Evolutionary conservation across 179 eudicot species (phyloP).

Genomic region (Camellia oleifera): DNA sequence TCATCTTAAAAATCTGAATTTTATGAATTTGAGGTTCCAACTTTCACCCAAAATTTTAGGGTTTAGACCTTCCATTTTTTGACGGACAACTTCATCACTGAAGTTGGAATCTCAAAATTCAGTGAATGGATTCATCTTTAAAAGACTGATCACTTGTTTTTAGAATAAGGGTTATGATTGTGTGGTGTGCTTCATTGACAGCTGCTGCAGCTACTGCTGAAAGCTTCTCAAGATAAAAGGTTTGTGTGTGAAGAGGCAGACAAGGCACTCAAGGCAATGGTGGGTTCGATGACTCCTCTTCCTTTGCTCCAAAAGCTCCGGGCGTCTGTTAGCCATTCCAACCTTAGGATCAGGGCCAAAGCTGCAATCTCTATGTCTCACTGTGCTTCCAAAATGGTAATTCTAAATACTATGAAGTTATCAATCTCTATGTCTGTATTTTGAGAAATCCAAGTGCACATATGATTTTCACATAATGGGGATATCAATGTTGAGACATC

Average conservation of each 20-base stretch:
- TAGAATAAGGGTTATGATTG: background rate
- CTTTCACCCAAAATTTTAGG: too few relatives aligned
- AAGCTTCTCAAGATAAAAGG: conserved; percentile 91
- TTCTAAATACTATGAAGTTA: background rate
- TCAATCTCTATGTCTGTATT: background rate
- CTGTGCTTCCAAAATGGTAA: conserved; percentile 79
- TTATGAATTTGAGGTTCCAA: background rate
- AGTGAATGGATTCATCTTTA: too few relatives aligned
- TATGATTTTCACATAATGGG: too few relatives aligned
- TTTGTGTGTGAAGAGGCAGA: conserved; percentile 98
- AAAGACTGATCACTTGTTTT: background rate
- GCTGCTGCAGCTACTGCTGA: conserved; percentile 84
- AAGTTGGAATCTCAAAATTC: background rate
- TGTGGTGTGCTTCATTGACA: conserved; percentile 24
- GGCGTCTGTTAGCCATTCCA: conserved; percentile 58
- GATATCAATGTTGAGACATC: too few relatives aligned
- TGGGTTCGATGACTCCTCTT: conserved; percentile 63
- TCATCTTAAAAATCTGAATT: background rate
- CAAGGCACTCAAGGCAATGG: conserved; percentile 65
- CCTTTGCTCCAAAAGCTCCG: conserved; percentile 71
- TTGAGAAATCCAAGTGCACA: too few relatives aligned
- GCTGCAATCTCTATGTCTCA: conserved; percentile 76
- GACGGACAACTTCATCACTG: too few relatives aligned
- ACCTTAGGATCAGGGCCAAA: conserved; percentile 81
- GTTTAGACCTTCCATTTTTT: too few relatives aligned